Evolutionary conservation across 2,329 filamentous ascomycete genomes (phyloP), one percentile per base, ranked within the genome.

Genomic region (Penicillium oxalicum): DNA sequence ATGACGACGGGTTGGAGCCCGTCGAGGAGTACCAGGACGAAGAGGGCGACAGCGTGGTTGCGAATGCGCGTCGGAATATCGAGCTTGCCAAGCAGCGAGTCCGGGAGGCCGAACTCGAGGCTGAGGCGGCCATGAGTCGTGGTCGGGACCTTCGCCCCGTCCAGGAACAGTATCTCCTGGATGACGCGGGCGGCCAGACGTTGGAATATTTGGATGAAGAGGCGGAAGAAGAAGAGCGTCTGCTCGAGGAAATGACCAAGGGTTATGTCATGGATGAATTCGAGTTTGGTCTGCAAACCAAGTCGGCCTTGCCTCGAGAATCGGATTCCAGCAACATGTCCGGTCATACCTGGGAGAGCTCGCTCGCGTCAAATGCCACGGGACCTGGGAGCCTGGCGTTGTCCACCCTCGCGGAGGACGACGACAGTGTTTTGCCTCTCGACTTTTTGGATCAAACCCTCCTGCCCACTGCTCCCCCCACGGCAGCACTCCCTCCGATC

Each of bases 1-100:
- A 97, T 66, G 87, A 95, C 65, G 90, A 96, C 54, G 88, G 88
- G 0, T 87, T 89, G 54, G 90, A 95, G 63, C 87, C 87, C 4
- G 82, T 60, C 54, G 62, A 57, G 52, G 72, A 62, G 53, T 61
- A 45, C 57, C 63, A 51, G 34, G 71, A 54, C 36, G 57, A 61
- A 49, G 47, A 56, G 45, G 59, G 58, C 38, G 60, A 69, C 51
- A 62, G 69, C 49, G 54, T 71, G 28, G 62, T 70, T 45, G 60
- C 63, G 0, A 80, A 79, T 53, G 79, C 81, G 3, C 72, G 83
- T 58, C 77, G 80, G 36, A 85, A 82, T 58, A 83, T 90, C 4
- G 86, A 91, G 66, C 62, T 87, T 39, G 87, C 88, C 2, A 87
- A 88, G 64, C 84, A 91, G 64, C 78, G 81, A 54, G 85, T 88